A percentile compares a stretch with the other conserved stretches of the same genome.
These are phyloP conservation scores for Sporothrix luriei DNA, from an alignment of 2,329 filamentous ascomycete genomes.

Conservation along the genomic window DNA sequence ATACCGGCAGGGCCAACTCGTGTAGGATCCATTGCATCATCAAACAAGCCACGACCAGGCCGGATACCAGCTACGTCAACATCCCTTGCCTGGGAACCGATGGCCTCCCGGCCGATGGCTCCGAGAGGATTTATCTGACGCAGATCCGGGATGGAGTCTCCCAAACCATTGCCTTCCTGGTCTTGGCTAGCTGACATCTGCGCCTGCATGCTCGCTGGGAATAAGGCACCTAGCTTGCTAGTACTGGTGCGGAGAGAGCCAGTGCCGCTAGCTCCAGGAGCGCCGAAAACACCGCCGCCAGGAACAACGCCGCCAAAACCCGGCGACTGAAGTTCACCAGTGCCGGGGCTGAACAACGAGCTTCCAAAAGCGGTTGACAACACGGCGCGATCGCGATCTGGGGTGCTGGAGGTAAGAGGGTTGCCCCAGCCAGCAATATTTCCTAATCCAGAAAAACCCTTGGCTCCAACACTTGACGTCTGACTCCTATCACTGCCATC, in stretches of 20 bases:
- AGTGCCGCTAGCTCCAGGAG: constrained; percentile 52
- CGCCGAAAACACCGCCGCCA: constrained; percentile 33
- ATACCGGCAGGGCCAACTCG: constrained; percentile 22
- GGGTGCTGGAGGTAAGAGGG: constrained; percentile 63
- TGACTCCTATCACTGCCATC: constrained; percentile 88
- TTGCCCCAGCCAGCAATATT: constrained; percentile 65
- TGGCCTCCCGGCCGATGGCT: constrained; percentile 65
- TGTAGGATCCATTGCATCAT: constrained; percentile 34
- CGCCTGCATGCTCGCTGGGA: constrained; percentile 86
- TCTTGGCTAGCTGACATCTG: constrained; percentile 67
- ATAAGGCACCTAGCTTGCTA: constrained; percentile 84
- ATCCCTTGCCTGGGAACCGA: constrained; percentile 58
- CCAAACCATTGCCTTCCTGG: constrained; percentile 63
- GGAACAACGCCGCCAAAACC: constrained; percentile 61
- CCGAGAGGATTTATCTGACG: constrained; percentile 65
- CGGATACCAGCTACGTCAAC: constrained; percentile 61
- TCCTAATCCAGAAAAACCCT: constrained; percentile 67
- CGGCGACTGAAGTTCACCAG: constrained; percentile 73
- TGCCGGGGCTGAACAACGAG: constrained; percentile 75
- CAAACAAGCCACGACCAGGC: constrained; percentile 42
- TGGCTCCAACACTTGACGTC: constrained; percentile 82
- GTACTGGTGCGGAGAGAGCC: constrained; percentile 68
- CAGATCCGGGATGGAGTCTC: constrained; percentile 61
- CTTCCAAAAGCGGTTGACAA: constrained; percentile 70
- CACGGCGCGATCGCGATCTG: constrained; percentile 64